Base-by-base conservation (phyloP, 106 monocot species). In the Dioscorea zingiberensis region DNA sequence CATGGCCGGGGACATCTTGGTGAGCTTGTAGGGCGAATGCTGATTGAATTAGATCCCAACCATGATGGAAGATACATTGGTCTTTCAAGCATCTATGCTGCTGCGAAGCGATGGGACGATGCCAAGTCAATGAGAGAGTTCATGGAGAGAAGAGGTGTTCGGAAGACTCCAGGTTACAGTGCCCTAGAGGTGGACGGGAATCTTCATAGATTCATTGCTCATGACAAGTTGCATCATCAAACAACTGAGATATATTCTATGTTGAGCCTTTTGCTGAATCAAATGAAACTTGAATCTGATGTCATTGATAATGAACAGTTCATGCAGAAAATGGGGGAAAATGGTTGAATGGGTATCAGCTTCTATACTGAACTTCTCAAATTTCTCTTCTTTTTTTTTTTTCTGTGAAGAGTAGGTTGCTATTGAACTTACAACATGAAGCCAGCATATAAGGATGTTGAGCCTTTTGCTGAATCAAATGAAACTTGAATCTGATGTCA, bases 101-200 rank as follows among this genome's bases (percentile, higher is more conserved):
- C 48, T 51, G 70, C 71, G 3, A 25, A 59, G 27, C 47, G 71
- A 21, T 87, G 87, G 83, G 60, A 62, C 1, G 82, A 87, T 18
- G 87, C 84, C 2, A 84, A 71, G 71, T 62, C 3, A 25, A 79
- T 72, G 69, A 84, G 87, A 29, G 73, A 77, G 61, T 67, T 47
- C 6, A 90, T 90, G 90, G 85, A 83, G 72, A 83, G 56, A 71
- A 77, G 76, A 67, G 83, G 90, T 1, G 85, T 90, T 22, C 83
- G 44, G 56, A 85, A 90, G 77, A 70, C 60, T 6, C 75, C 86
- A 3, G 86, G 90, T 7, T 77, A 51, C 59, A 91, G 90, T 62
- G 83, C 76, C 55, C 75, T 80, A 38, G 90, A 86, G 73, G 76
- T 81, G 56, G 73, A 66, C 18, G 75, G 73, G 24, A 26, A 4